Conservation (phyloP, 805 yeast genomes). For the Ascoidea tarda region DNA sequence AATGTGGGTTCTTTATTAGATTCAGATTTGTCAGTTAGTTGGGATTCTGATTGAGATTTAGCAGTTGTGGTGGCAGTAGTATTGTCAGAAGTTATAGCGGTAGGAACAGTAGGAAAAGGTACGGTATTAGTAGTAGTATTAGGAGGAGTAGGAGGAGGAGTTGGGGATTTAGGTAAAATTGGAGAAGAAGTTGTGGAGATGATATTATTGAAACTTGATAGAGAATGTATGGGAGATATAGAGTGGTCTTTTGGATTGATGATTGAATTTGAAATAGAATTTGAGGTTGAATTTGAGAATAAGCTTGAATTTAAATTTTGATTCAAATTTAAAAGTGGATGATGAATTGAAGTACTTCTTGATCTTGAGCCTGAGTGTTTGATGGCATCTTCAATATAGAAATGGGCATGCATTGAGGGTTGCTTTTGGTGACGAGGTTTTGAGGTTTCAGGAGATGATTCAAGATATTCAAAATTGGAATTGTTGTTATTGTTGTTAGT, state of each 20-base stretch:
- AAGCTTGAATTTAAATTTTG: background rate
- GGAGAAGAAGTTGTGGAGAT: background rate
- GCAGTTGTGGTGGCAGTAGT: background rate
- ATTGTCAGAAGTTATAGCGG: background rate
- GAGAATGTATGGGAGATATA: no score
- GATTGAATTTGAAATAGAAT: background rate
- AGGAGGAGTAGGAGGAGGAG: background rate
- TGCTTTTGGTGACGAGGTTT: conserved; percentile 25
- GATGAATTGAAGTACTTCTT: conserved; percentile 18
- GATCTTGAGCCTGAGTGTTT: conserved; percentile 29
- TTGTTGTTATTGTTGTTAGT: conserved; percentile 5
- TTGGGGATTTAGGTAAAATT: background rate
- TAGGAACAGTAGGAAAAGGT: background rate
- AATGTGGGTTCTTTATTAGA: no score
- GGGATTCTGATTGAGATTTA: no score
- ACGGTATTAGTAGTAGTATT: background rate
- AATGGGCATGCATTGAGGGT: conserved; percentile 69
- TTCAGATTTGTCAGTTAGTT: no score
- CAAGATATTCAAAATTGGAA: background rate
- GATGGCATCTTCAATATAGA: conserved; percentile 53
- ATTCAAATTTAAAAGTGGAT: conserved; percentile 9
- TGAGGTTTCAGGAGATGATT: no score
- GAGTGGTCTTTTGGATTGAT: background rate
- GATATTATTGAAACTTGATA: no score
- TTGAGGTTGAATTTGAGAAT: background rate